phyloP scores from a whole-genome alignment of 192 early-diverging fungal genomes.

The Linderina pennispora region DNA sequence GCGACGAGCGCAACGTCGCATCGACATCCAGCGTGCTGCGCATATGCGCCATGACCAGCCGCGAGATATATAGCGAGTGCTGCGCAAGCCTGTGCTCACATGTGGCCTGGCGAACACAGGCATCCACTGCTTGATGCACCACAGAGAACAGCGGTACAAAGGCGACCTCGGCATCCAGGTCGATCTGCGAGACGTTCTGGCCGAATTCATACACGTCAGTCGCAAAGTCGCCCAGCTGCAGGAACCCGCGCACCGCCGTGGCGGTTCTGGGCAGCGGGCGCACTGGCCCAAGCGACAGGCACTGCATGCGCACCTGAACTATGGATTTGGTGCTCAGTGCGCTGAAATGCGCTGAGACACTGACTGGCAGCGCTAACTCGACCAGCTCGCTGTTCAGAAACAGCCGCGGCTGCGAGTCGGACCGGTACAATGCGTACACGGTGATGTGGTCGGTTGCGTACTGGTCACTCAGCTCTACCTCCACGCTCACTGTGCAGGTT shows the following conservation, averaged over 20 bases:
- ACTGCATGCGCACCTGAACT: conserved; percentile 10
- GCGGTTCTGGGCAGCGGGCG: background rate
- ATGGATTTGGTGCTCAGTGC: background rate
- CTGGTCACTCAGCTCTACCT: conserved; percentile 3
- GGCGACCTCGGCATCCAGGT: background rate
- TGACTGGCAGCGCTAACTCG: conserved; percentile 13
- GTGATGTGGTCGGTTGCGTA: conserved; percentile 1
- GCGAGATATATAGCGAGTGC: conserved; percentile 8
- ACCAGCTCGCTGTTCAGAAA: conserved; percentile 5
- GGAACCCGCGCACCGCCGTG: conserved; percentile 3
- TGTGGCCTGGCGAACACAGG: background rate
- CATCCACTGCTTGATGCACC: background rate
- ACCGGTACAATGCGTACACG: conserved; percentile 11
- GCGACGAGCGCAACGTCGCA: conserved; percentile 3
- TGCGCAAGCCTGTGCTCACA: background rate
- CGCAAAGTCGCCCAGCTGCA: conserved; percentile 11
- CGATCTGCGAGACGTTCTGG: no score
- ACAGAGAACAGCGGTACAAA: conserved; percentile 2
- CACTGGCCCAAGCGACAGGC: background rate
- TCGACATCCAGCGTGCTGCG: conserved; percentile 8
- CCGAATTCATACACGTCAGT: conserved; percentile 9
- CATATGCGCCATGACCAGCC: conserved; percentile 12
- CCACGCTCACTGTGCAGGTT: background rate
- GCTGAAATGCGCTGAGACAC: conserved; percentile 1
- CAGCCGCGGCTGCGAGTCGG: conserved; percentile 3